Evolutionary conservation across 2,329 filamentous ascomycete genomes (phyloP), one percentile per base, ranked within the genome.

Genomic region (Calonectria pseudoreteaudii): DNA sequence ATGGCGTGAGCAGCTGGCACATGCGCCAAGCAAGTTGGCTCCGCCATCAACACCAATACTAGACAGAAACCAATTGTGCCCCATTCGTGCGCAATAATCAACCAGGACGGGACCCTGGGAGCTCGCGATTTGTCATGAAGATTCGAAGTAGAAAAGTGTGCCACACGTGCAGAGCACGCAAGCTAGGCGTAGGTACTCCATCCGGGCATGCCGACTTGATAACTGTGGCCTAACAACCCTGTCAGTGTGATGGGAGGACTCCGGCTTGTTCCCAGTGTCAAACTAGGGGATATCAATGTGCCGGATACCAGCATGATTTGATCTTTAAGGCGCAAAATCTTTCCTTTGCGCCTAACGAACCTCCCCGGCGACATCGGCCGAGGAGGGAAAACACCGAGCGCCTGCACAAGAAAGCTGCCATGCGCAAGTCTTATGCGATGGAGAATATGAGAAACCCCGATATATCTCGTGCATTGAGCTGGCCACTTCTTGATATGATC

Each of bases 251-350:
- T 41, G 79, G 80, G 28, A 77, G 78, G 26, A 65, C 66, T 26
- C 80, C 80, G 2, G 70, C 76, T 6, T 81, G 80, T 49, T 77
- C 80, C 1, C 80, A 81, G 52, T 81, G 80, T 50, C 18, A 60
- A 14, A 56, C 72, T 11, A 73, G 74, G 10, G 65, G 73, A 16
- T 75, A 74, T 7, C 47, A 73, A 4, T 81, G 80, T 26, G 76
- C 76, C 3, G 80, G 80, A 13, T 81, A 81, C 53, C 73, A 77
- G 18, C 74, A 80, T 56, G 76, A 78, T 50, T 56, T 81, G 7
- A 78, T 81, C n/a, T 81, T 81, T 18, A 70, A 77, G 6, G 52
- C 72, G 0, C 68, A 58, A 38, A 49, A 62, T 20, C 6, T 16
- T 30, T 16, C 68, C 0, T 31, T 65, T 4, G 28, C 38, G 16